Evolutionary conservation across 441 rosid species (phyloP).

Genomic region (Eruca vesicaria): DNA sequence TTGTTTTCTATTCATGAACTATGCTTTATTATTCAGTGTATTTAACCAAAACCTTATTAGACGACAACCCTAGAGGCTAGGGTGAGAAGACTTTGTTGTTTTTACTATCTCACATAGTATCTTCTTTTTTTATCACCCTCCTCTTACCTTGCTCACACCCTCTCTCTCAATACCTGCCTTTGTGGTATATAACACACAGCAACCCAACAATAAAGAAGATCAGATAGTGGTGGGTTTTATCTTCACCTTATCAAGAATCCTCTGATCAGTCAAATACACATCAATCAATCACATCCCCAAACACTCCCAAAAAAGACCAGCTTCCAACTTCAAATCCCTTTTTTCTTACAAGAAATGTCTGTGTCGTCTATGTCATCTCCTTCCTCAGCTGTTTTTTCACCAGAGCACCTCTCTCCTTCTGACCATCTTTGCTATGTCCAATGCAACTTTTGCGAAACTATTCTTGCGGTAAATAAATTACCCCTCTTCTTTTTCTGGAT

Average conservation of each 20-base stretch:
- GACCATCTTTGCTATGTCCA: constrained; percentile 97
- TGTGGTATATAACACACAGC: constrained; percentile 40
- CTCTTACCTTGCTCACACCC: constrained; percentile 4
- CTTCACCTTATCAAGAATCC: constrained; percentile 46
- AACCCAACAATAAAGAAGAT: constrained; percentile 60
- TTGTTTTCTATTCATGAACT: not conserved
- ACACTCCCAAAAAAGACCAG: constrained; percentile 29
- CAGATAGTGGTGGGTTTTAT: constrained; percentile 51
- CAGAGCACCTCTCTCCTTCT: constrained; percentile 91
- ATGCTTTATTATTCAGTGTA: not conserved
- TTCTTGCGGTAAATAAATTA: constrained; percentile 64
- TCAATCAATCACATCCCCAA: constrained; percentile 73
- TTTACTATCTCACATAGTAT: constrained; percentile 5
- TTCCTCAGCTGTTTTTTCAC: constrained; percentile 67
- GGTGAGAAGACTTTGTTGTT: constrained; percentile 1
- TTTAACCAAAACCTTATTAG: constrained; percentile 4
- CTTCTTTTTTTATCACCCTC: constrained; percentile 7
- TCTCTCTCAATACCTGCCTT: constrained; percentile 32
- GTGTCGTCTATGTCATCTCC: constrained; percentile 60
- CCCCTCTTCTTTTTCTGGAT: constrained; percentile 2
- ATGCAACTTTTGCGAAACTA: constrained; percentile 85
- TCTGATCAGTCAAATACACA: constrained; percentile 58
- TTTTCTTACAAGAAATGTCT: constrained; percentile 24
- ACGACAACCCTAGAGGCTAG: constrained; percentile 23
- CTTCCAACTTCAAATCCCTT: constrained; percentile 29